Evolutionary conservation across 2,329 filamentous ascomycete species (phyloP).

Genomic region (Trichophyton mentagrophytes): DNA sequence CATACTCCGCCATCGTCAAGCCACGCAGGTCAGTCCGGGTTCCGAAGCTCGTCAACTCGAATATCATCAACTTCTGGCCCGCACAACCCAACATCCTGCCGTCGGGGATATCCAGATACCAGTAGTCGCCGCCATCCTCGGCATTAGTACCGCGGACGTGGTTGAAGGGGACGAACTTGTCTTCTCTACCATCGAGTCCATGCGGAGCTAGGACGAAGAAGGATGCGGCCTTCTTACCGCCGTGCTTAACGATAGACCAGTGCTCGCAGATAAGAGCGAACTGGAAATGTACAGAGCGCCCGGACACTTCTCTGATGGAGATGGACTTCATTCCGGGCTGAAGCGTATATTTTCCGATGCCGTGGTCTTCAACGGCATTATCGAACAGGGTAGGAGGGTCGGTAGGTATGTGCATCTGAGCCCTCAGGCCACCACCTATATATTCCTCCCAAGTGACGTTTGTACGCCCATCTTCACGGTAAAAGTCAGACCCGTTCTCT

Average conservation of each 20-base stretch:
- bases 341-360: constrained; percentile 46
- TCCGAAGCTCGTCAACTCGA: constrained; percentile 45
- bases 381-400: constrained; percentile 37
- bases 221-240: constrained; percentile 53
- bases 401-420: constrained; percentile 27
- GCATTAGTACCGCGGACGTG: constrained; percentile 26
- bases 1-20: constrained; percentile 38
- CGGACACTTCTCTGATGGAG: constrained; percentile 41
- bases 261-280: constrained; percentile 70
- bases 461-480: constrained; percentile 55
- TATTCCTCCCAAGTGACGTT: constrained; percentile 70
- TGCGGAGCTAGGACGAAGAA: constrained; percentile 57
- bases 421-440: constrained; percentile 47
- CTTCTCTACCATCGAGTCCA: constrained; percentile 52
- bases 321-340: constrained; percentile 50
- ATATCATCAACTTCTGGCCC: constrained; percentile 55
- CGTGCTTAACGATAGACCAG: constrained; percentile 55
- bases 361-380: constrained; percentile 37
- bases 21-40: constrained; percentile 42
- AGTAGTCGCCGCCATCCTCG: constrained; percentile 60
- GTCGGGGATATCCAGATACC: constrained; percentile 62
- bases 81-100: constrained; percentile 52
- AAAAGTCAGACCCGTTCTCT: constrained; percentile 49
- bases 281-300: constrained; percentile 56
- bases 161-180: constrained; percentile 58